Evolutionary conservation across 176 grass and related monocot species (phyloP), one percentile per base, ranked within the genome.

Genomic region (Eremochloa ophiuroides): DNA sequence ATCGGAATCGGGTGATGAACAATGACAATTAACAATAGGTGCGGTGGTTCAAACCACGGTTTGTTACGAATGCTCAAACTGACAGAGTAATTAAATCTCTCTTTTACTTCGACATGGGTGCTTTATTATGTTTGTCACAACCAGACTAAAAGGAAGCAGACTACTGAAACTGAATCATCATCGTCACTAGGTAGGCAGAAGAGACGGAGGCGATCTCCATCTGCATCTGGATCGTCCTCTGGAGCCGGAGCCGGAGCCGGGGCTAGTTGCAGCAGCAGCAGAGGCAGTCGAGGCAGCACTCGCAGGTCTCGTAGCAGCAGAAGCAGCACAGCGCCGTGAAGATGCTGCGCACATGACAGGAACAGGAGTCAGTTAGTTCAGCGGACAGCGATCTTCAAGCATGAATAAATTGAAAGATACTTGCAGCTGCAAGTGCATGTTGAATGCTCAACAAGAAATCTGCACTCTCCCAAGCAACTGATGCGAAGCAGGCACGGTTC

Each of bases 271-370:
- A 86, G 90, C 92, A 94, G 86, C 95, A 98, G 85, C 89, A 94
- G 75, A 94, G 86, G 83, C 90, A 91, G 26, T 98, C 95, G 69
- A 98, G 92, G 88, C 95, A 94, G 73, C 95, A 98, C 85, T 98
- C 95, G 48, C 95, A 98, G 7, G 90, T 85, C 86, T 98, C 95
- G 41, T 83, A 98, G 86, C 95, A 98, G 90, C 95, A 98, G 78
- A 91, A 98, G 88, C 95, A 98, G 90, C 95, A 98, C 37, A 89
- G 86, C 3, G 87, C 67, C 12, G 95, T 73, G 83, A 94, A 94
- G 20, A 98, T 70, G 51, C 95, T 98, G 88, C 10, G 39, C 5
- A 42, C 13, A 42, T 26, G 20, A 22, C 6, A 26, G 80, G 9
- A 53, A 89, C 35, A 41, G n/a, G 10, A 39, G 34, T 74, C 2